Evolutionary conservation across 495 filamentous ascomycete species (phyloP), one percentile per base, ranked within the genome.

Genomic region (Neurospora hispaniola): DNA sequence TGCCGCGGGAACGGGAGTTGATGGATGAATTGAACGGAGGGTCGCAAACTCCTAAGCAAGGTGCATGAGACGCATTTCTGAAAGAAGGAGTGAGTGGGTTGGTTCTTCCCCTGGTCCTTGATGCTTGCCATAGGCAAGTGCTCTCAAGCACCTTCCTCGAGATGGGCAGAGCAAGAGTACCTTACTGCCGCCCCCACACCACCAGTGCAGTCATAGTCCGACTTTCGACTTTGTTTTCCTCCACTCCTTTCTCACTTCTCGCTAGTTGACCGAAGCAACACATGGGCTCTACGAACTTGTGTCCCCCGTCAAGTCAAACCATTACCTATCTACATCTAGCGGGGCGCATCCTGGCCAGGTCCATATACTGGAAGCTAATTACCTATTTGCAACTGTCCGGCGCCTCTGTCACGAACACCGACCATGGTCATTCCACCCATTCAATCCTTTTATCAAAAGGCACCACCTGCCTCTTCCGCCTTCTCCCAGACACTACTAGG

Each of bases 371-470:
- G 54, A 62, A 31, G 27, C 54, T 44, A n/a, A 16, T 31, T 62
- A 31, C 27, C 27, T 31, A 5, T 62, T 23, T 62, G 54, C 54
- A 62, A 62, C 54, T 62, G 6, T 62, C 23, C 23, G 14, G 27
- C 16, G 12, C 54, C 27, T 5, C 11, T 62, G 1, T 14, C 20
- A 54, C 20, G 23, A 12, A 66, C 14, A 35, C 14, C 9, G 31
- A 9, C 27, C 54, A 66, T 66, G 54, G 54, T 66, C 27, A 66
- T 66, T 38, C 77, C 84, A 38, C 85, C 86, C 0, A 86, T 89
- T 39, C 86, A 89, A 73, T 84, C 86, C 35, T 90, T 88, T 78
- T 90, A 82, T 74, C 76, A 81, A 31, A 79, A 78, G 69, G 79
- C 80, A 48, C 20, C 74, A 8, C 71, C 70, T 23, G 54, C 70